Evolutionary conservation across 106 monocot genomes (phyloP), one percentile per base, ranked within the genome.

Genomic region (Dioscorea dumetorum): DNA sequence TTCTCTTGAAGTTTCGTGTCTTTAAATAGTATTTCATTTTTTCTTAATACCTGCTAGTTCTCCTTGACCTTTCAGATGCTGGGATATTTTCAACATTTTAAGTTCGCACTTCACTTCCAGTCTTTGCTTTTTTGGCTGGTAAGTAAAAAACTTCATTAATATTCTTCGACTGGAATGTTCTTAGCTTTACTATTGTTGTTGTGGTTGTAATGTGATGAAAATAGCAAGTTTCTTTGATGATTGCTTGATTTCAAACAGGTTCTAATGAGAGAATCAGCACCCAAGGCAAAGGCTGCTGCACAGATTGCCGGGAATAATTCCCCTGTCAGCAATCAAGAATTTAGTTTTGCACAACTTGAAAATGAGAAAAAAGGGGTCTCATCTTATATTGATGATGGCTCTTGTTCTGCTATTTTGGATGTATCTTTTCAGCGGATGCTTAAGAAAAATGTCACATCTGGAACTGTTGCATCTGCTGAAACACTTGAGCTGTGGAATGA

Each of bases 101-200:
- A 90, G 63, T 70, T 93, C 71, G 73, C 72, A 8, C 90, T 99
- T 48, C 99, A 99, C 81, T 90, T 93, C 64, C 93, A 84, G 19
- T 80, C 99, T 32, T 77, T 99, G 77, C 62, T 71, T 35, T 99
- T 99, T 87, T 99, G 99, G 93, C 76, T 90, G 87, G 99, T 99
- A 84, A 62, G 73, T n/a, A n/a, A n/a, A n/a, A n/a, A n/a, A n/a
- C n/a, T n/a, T n/a, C n/a, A n/a, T n/a, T n/a, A n/a, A n/a, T n/a
- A n/a, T 56, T 31, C 50, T 60, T 22, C 8, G 41, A 41, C 41
- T 41, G 41, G 6, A 10, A 10, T 10, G 6, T 41, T 10, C 41
- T 41, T 41, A 41, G 41, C 6, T 41, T 41, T 41, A 41, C 41
- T 41, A 41, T 6, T 10, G 10, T 41, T 41, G 41, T 10, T 41